Base-by-base conservation (phyloP, 352 stramenopile species). In the Phytophthora sansomeana region DNA sequence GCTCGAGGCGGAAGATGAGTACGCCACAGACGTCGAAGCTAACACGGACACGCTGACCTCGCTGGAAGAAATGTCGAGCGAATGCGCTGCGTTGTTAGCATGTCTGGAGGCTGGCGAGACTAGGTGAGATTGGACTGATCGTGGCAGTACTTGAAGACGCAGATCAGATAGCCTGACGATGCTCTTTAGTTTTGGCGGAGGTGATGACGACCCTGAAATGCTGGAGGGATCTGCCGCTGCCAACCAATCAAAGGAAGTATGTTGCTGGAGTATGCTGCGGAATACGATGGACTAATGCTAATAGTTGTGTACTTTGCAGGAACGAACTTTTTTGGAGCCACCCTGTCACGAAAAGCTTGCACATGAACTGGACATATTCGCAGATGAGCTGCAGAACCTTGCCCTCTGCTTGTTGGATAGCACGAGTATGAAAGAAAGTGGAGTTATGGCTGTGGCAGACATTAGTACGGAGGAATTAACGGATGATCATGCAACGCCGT, bases 281-380 rank as follows among this genome's bases (percentile, higher is more conserved):
- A n/a, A n/a, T n/a, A 24, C 21, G 21, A 24, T 24, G 21, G 21
- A 24, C 21, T 24, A 24, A 24, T 24, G 21, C 3, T 24, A 24
- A 24, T 24, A 24, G 1, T 24, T 19, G 17, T 33, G 28, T 1
- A 55, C 5, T 26, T 7, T 26, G 4, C 53, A 74, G 66, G 41
- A 47, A 65, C 2, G 49, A 4, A 38, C 39, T 11, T 5, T 16
- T 21, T 21, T 39, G 26, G 30, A 41, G 13, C 1, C n/a, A 26
- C 5, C 6, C 7, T 26, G 17, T 17, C 30, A 21, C 24, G 42
- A 69, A 49, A 30, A 42, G 1, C 58, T 85, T 28, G 50, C 49
- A 6, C 24, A 55, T 24, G 74, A 83, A 14, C 21, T 85, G 17
- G 62, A 71, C 11, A 65, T 9, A 0, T 80, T 80, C 54, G 68